Percentiles rank a stretch among this genome's conserved stretches.
These are phyloP conservation scores for Microbotryum lychnidis-dioicae DNA, from an alignment of 1,284 basidiomycete genomes.

Conservation along the genomic window DNA sequence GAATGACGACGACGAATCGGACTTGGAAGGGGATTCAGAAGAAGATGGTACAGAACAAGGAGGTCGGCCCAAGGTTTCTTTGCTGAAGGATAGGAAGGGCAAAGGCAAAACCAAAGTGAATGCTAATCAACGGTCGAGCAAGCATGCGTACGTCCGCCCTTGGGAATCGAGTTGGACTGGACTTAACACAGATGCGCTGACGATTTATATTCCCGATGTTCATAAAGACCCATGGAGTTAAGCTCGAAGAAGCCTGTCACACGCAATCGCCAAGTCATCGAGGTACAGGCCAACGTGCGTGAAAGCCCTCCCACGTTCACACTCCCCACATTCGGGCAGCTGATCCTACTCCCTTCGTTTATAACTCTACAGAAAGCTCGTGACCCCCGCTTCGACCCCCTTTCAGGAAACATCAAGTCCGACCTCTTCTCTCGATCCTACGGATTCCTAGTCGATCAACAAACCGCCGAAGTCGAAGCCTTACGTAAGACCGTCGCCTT, in stretches of 20 bases:
- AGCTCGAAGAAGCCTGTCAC: slow-evolving; percentile 81
- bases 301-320: too few relatives aligned
- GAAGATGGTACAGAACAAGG: slow-evolving; percentile 33
- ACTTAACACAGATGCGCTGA: not conserved
- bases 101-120: not conserved
- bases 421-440: slow-evolving; percentile 68
- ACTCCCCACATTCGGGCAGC: not conserved
- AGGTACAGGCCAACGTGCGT: slow-evolving; percentile 16
- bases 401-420: slow-evolving; percentile 61
- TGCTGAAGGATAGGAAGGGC: slow-evolving; percentile 3
- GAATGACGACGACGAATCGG: not conserved
- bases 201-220: not conserved
- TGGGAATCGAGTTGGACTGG: not conserved
- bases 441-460: slow-evolving; percentile 64
- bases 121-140: slow-evolving; percentile 56
- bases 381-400: slow-evolving; percentile 79
- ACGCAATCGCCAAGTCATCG: slow-evolving; percentile 49
- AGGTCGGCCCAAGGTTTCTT: slow-evolving; percentile 6
- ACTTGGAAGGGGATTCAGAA: slow-evolving; percentile 29
- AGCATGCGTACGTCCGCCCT: slow-evolving; percentile 67
- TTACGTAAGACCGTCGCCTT: slow-evolving; percentile 57
- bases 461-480: slow-evolving; percentile 57
- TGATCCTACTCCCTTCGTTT: not conserved
- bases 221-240: slow-evolving; percentile 64
- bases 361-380: slow-evolving; percentile 54